Evolutionary conservation across 140 eudicot genomes (phyloP), one percentile per base, ranked within the genome.

Genomic region (Senecio squalidus): DNA sequence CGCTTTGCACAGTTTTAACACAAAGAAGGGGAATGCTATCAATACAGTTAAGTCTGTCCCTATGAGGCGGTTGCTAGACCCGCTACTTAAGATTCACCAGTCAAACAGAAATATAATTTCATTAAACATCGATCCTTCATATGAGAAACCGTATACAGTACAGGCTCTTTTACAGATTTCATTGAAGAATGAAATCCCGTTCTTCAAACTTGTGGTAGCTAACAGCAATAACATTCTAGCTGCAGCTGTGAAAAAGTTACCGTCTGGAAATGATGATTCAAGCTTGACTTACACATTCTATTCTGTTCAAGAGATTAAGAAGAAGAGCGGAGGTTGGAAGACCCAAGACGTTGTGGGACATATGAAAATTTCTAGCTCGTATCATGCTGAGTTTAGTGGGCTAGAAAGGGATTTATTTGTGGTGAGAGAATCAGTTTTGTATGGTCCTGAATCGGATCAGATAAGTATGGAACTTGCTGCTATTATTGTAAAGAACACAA

Each of bases 381-480:
- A 24, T 43, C 66, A 50, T 43, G 80, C 66, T 1, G 73, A 75
- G 65, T 69, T 52, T 58, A 65, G 46, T 49, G 75, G 76, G 20
- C 14, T 55, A 23, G 79, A 73, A 41, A 76, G 63, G 11, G 71
- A 74, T 51, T 67, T 54, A 6, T 64, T 55, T 45, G 64, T 66
- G 53, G 72, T 71, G 47, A 74, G 76, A 55, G 94, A 85, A 22
- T 86, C 80, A 8, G 79, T 83, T 8, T 66, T 90, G 55, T 86
- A 77, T 40, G 46, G 79, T 68, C 77, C 65, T 43, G 87, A 81
- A 61, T 51, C 60, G 0, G 76, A 60, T 8, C 83, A 77, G 20
- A 58, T 76, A 38, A 66, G 62, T 60, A 76, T 73, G 57, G 95
- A 90, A 79, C 68, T 90, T 10, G 94, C 94, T n/a, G 95, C 87